phyloP scores from a whole-genome alignment of 148 eudicot species.

The Chenopodium suecicum region DNA sequence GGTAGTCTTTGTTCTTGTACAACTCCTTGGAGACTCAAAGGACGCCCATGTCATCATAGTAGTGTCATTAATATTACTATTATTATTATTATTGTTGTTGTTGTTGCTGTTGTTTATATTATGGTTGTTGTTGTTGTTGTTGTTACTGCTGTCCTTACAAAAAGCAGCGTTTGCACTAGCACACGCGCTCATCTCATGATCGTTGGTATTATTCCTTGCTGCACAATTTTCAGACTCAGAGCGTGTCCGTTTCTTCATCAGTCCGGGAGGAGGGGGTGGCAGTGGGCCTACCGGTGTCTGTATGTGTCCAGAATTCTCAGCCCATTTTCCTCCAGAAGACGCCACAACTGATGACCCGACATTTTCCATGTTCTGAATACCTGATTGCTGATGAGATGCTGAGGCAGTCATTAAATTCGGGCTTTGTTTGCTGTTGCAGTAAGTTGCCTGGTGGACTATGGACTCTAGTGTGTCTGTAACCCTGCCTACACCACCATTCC shows the following conservation, averaged over 20 bases:
- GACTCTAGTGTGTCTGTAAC: constrained; percentile 71
- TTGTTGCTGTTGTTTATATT: not conserved
- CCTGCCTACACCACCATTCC: constrained; percentile 35
- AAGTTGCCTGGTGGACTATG: constrained; percentile 67
- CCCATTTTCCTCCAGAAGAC: constrained; percentile 44
- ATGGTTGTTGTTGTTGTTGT: constrained; percentile 16
- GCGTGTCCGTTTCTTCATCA: constrained; percentile 40
- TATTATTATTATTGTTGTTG: not conserved
- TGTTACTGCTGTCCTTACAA: constrained; percentile 28
- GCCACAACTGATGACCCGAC: constrained; percentile 35
- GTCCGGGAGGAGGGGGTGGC: constrained; percentile 24
- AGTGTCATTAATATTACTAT: constrained; percentile 25
- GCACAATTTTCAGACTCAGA: constrained; percentile 37
- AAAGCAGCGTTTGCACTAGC: constrained; percentile 53
- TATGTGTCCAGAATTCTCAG: constrained; percentile 25
- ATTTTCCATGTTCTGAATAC: constrained; percentile 29
- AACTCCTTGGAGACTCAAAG: constrained; percentile 46
- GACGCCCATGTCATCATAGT: constrained; percentile 70
- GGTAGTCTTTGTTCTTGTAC: constrained; percentile 46
- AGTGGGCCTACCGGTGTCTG: constrained; percentile 17
- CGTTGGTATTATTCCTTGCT: constrained; percentile 6
- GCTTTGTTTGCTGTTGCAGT: constrained; percentile 29
- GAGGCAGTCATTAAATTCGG: constrained; percentile 15
- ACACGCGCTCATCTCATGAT: constrained; percentile 45
- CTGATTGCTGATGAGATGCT: not conserved